Evolutionary conservation across 345 rosid species (phyloP).

Genomic region (Acer saccharum): DNA sequence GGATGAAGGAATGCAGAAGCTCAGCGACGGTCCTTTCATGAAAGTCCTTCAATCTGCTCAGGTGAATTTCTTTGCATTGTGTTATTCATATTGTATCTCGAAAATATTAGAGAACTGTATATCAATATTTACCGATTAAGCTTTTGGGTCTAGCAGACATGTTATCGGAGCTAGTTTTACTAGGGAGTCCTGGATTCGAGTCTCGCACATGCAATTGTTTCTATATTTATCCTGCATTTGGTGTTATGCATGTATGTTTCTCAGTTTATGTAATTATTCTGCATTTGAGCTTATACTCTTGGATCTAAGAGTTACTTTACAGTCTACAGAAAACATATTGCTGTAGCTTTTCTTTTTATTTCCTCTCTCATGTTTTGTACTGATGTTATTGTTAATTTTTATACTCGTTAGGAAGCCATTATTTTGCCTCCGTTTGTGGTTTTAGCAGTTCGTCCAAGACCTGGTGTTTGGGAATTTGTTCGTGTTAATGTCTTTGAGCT

Average conservation of each 20-base stretch:
- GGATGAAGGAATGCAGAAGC: constrained; percentile 44
- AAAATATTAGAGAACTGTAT: no score
- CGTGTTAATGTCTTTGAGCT: constrained; percentile 33
- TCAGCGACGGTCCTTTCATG: constrained; percentile 41
- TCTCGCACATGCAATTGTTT: neutral
- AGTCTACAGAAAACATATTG: neutral
- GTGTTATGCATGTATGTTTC: neutral
- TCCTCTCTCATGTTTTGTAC: neutral
- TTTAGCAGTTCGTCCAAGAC: constrained; percentile 36
- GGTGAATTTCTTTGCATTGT: constrained; percentile 23
- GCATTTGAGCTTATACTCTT: neutral
- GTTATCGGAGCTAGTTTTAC: neutral
- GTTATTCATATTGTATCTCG: no score
- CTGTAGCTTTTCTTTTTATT: neutral
- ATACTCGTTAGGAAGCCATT: constrained; percentile 28
- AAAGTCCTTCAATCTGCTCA: constrained; percentile 47
- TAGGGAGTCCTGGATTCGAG: neutral
- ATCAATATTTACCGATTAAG: no score
- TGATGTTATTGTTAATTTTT: constrained; percentile 8
- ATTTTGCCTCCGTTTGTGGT: constrained; percentile 39
- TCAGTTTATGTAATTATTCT: neutral
- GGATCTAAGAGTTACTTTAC: neutral
- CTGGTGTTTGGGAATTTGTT: constrained; percentile 45
- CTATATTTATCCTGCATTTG: neutral
- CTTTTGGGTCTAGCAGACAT: neutral